These are phyloP conservation scores for Grosmannia huntii DNA, from an alignment of 2,329 filamentous ascomycete genomes.

Conservation along the genomic window DNA sequence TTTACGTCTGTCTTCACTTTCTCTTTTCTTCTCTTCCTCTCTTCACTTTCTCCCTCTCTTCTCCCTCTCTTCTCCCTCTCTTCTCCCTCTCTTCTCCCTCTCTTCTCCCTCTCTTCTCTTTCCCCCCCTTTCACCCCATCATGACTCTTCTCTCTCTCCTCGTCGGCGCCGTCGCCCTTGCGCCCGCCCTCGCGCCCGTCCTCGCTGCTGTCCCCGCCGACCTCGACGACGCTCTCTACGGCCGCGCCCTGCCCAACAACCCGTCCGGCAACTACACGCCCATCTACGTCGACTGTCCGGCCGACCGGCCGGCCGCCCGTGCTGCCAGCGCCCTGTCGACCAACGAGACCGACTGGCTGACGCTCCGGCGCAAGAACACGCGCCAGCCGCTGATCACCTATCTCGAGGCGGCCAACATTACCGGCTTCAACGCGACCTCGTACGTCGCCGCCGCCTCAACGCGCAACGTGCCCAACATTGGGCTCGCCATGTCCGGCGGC, in stretches of 20 bases:
- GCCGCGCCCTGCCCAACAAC: constrained; percentile 22
- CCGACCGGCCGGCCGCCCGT: constrained; percentile 55
- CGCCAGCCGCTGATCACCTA: constrained; percentile 63
- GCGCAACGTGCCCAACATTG: constrained; percentile 43
- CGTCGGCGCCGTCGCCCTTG: background rate
- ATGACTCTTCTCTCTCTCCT: background rate
- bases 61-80: background rate
- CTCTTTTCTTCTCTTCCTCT: background rate
- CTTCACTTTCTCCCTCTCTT: background rate
- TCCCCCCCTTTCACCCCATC: background rate
- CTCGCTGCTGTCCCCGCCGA: background rate
- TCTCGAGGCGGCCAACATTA: constrained; percentile 57
- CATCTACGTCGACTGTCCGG: constrained; percentile 53
- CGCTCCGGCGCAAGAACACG: constrained; percentile 58
- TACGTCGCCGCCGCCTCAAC: constrained; percentile 47
- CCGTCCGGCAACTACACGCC: constrained; percentile 58
- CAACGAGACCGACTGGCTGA: constrained; percentile 63
- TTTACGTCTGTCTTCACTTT: background rate
- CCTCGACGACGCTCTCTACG: no score
- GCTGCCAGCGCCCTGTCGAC: constrained; percentile 47
- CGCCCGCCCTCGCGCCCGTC: background rate
- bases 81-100: background rate
- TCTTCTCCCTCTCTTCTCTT: background rate
- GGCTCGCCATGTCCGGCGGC: constrained; percentile 67
- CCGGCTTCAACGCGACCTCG: constrained; percentile 59